Evolutionary conservation across 306 rosid genomes (phyloP), one percentile per base, ranked within the genome.

Genomic region (Quercus dentata): DNA sequence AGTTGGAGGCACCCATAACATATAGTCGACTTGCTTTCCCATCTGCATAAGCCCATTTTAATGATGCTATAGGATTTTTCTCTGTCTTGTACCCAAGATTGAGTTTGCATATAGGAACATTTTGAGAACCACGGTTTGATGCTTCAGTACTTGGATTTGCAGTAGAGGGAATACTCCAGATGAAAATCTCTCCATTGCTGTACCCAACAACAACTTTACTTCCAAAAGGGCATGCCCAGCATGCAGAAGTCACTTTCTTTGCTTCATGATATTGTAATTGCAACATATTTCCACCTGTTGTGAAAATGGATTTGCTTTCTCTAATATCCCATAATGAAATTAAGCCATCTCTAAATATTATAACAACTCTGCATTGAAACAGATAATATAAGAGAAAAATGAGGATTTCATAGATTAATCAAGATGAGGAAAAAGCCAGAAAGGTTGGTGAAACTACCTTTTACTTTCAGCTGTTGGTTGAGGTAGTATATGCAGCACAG

Each of bases 171-270:
- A 94, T 81, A 72, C 91, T 84, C 98, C 98, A 92, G 79, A 91
- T 78, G 46, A 84, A 80, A 76, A 94, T 90, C 75, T 94, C 98
- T 71, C 98, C 98, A 30, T 91, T 92, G 90, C 28, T 88, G 90
- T 92, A 94, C 77, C 97, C 97, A 70, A 94, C 85, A 86, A 85
- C 91, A 73, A 91, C 91, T 80, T 90, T 94, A 74, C 88, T 91
- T 82, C 98, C 98, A 74, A 70, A 84, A 41, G 94, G 94, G 80
- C 97, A 94, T 63, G 83, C 94, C 97, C 98, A 94, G 77, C 98
- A 91, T 69, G 97, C 98, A 74, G 88, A 83, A 65, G 97, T 91
- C 46, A 87, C 97, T 77, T 88, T 91, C 86, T 84, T 92, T 72
- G 91, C 76, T 86, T 90, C 98, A 62, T 81, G 86, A 68, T 87